phyloP scores from a whole-genome alignment of 2,329 filamentous ascomycete genomes.

The Neurospora sp. region DNA sequence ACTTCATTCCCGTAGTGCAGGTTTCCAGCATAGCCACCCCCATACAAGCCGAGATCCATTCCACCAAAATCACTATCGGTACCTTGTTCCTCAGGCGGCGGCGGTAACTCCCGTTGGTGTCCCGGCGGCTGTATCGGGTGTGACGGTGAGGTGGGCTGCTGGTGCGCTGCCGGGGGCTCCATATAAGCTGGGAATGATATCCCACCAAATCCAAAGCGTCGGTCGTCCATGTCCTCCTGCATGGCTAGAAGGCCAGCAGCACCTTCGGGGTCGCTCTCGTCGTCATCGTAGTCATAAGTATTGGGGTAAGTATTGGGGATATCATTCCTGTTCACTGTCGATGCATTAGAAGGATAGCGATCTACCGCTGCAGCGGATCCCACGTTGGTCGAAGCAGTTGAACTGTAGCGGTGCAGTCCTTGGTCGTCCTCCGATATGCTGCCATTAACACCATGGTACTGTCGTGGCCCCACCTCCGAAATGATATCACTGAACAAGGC shows the following conservation, averaged over 20 bases:
- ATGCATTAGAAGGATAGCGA: constrained; percentile 31
- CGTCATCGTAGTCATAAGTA: constrained; percentile 35
- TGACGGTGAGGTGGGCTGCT: constrained; percentile 2
- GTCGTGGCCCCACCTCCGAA: constrained; percentile 32
- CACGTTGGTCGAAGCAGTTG: constrained; percentile 34
- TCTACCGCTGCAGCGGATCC: constrained; percentile 24
- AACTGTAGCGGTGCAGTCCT: constrained; percentile 39
- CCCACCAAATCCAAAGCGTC: constrained; percentile 50
- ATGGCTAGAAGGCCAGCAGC: constrained; percentile 76
- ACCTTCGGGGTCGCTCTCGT: constrained; percentile 83
- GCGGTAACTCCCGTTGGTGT: constrained; percentile 26
- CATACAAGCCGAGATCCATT: constrained; percentile 65
- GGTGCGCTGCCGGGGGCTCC: constrained; percentile 23
- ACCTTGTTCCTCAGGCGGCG: constrained; percentile 43
- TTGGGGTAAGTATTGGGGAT: constrained; percentile 27
- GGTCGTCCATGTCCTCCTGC: constrained; percentile 68
- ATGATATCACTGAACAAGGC: constrained; percentile 50
- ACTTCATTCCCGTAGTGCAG: constrained; percentile 40
- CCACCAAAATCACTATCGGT: constrained; percentile 64
- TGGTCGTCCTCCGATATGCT: constrained; percentile 36
- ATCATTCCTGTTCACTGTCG: constrained; percentile 28
- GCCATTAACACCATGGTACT: constrained; percentile 31
- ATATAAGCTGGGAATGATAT: constrained; percentile 38
- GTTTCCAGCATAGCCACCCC: constrained; percentile 55
- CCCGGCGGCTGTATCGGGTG: constrained; percentile 19